Evolutionary conservation across 768 basidiomycete species (phyloP).

Genomic region (Pisolithus sp.): DNA sequence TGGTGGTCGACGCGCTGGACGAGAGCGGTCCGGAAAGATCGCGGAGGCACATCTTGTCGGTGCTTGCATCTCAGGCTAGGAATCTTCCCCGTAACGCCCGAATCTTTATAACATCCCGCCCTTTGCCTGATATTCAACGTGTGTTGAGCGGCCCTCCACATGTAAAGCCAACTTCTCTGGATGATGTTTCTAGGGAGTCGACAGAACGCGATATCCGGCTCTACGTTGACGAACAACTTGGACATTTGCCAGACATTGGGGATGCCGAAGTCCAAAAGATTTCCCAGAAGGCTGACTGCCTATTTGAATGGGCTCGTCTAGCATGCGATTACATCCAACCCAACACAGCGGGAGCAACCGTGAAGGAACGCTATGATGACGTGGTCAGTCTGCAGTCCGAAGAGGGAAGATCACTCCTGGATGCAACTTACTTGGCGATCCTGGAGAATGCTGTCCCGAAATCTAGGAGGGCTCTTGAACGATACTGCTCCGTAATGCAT

Average conservation of each 20-base stretch:
- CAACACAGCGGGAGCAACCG: neutral
- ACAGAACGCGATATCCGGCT: neutral
- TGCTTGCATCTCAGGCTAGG: no score
- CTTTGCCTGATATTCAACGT: no score
- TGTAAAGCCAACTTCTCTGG: neutral
- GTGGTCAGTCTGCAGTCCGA: neutral
- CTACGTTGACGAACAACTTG: neutral
- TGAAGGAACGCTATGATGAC: neutral
- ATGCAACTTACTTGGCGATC: neutral
- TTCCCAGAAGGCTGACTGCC: constrained; percentile 9
- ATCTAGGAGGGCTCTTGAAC: neutral
- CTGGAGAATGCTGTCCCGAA: neutral
- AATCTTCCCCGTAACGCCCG: no score
- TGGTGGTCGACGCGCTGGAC: neutral
- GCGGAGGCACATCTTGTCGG: no score
- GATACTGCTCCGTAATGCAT: neutral
- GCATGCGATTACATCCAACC: constrained; percentile 10
- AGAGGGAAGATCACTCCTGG: neutral
- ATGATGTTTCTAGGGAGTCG: neutral
- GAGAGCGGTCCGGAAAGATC: neutral
- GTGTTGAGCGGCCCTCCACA: no score
- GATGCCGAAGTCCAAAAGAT: neutral
- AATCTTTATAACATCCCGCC: no score
- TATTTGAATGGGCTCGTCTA: constrained; percentile 18
- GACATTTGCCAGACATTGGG: neutral